Percentiles rank a stretch among this genome's conserved stretches.
Conservation (phyloP, 345 rosid species). For the Hibiscus syriacus region DNA sequence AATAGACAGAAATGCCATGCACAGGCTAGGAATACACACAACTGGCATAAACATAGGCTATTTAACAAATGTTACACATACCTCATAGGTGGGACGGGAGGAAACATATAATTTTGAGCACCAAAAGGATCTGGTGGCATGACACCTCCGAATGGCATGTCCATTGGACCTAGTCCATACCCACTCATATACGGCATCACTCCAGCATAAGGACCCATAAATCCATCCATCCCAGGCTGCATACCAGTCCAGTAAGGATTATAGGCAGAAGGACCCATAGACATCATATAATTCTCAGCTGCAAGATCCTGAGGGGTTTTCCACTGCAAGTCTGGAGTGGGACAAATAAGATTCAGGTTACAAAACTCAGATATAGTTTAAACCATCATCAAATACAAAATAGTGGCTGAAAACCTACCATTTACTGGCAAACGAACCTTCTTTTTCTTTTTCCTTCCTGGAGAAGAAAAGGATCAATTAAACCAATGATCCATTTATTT, state of each 20-base stretch:
- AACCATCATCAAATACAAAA: neutral
- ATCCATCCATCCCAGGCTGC: constrained; percentile 73
- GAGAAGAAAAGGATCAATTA: constrained; percentile 12
- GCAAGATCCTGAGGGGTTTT: constrained; percentile 53
- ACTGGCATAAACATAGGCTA: neutral
- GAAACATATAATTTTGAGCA: constrained; percentile 57
- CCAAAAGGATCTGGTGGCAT: constrained; percentile 62
- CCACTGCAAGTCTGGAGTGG: constrained; percentile 60
- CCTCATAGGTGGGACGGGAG: constrained; percentile 58
- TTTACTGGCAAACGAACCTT: constrained; percentile 56
- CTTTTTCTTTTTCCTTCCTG: constrained; percentile 82
- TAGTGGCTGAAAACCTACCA: constrained; percentile 26
- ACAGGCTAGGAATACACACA: too few species aligned
- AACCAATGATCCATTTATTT: neutral
- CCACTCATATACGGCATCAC: constrained; percentile 53
- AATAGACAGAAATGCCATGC: neutral
- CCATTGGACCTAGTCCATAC: constrained; percentile 54
- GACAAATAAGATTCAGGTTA: constrained; percentile 8
- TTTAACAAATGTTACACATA: constrained; percentile 9
- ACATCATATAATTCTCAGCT: constrained; percentile 80
- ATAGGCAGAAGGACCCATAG: constrained; percentile 54
- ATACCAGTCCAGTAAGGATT: constrained; percentile 73
- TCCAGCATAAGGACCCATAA: constrained; percentile 42
- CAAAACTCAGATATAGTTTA: neutral
- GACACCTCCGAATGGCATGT: constrained; percentile 49